A percentile compares a stretch with the other conserved stretches of the same genome.
Conservation (phyloP, 2,329 filamentous ascomycete genomes). For the Sarocladium kiliense region DNA sequence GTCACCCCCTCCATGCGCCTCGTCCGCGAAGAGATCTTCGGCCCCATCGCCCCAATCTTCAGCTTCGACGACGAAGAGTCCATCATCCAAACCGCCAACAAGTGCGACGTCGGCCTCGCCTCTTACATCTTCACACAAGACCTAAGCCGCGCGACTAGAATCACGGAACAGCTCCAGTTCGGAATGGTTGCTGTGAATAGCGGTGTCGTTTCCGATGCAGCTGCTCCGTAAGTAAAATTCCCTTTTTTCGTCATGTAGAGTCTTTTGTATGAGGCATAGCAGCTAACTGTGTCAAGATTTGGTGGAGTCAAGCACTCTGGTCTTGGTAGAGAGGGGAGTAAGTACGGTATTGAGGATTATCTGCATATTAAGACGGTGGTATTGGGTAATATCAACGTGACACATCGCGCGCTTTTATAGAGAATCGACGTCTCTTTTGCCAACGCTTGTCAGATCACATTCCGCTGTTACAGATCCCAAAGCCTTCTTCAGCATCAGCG, state of each 20-base stretch:
- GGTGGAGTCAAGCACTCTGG: conserved; percentile 59
- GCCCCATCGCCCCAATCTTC: conserved; percentile 58
- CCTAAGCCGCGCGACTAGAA: conserved; percentile 30
- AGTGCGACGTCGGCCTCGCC: conserved; percentile 64
- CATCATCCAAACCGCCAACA: conserved; percentile 43
- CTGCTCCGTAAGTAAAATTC: conserved; percentile 23
- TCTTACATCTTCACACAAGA: conserved; percentile 64
- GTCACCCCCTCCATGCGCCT: conserved; percentile 54
- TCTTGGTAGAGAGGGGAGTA: conserved; percentile 56
- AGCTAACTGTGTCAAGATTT: conserved; percentile 29
- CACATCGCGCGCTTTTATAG: neutral
- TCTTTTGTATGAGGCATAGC: no score
- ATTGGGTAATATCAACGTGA: conserved; percentile 20
- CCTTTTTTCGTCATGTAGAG: no score
- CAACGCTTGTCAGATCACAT: no score
- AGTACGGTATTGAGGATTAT: conserved; percentile 57
- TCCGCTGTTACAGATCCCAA: no score
- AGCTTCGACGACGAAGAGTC: conserved; percentile 62
- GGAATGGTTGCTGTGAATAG: conserved; percentile 66
- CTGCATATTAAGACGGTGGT: conserved; percentile 51
- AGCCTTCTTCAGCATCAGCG: no score
- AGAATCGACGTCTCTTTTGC: no score
- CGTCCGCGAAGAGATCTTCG: conserved; percentile 59
- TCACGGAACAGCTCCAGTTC: conserved; percentile 49
- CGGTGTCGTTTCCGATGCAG: conserved; percentile 31